Conservation (phyloP, 2,329 filamentous ascomycete species). For the Pseudogymnoascus sp. region DNA sequence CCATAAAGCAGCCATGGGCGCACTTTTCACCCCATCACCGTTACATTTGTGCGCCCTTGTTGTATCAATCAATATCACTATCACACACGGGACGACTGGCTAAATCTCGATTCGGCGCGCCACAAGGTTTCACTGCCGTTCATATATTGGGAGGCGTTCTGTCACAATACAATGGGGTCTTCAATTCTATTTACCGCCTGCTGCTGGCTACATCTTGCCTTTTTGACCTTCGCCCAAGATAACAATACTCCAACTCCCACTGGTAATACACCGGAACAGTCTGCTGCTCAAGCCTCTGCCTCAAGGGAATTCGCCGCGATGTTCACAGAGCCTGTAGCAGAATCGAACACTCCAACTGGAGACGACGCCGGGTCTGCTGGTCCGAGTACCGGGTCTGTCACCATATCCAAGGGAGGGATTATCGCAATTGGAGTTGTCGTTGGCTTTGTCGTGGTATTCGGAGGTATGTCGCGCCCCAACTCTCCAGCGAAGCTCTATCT, state of each 20-base stretch:
- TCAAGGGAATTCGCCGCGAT: conserved; percentile 26
- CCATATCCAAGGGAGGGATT: conserved; percentile 60
- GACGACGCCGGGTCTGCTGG: conserved; percentile 57
- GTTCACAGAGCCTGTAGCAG: conserved; percentile 17
- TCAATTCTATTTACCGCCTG: conserved; percentile 8
- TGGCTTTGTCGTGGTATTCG: conserved; percentile 56
- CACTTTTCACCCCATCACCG: neutral
- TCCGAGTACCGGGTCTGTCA: conserved; percentile 49
- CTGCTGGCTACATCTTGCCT: conserved; percentile 8
- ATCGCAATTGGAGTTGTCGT: conserved; percentile 71
- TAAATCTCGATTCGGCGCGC: neutral
- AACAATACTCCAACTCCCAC: neutral
- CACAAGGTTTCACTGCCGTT: neutral
- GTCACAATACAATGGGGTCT: neutral
- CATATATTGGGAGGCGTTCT: neutral
- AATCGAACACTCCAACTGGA: conserved; percentile 19
- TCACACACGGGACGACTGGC: neutral
- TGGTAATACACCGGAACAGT: conserved; percentile 6
- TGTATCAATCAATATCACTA: conserved; percentile 1
- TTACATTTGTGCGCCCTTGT: neutral
- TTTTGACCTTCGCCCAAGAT: conserved; percentile 1
- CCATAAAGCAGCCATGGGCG: neutral
- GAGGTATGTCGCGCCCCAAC: conserved; percentile 46
- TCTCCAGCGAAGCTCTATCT: neutral
- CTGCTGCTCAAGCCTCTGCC: conserved; percentile 16